Base-by-base conservation (phyloP, 164 flowering plant genomes). In the Vitis rotundifolia region DNA sequence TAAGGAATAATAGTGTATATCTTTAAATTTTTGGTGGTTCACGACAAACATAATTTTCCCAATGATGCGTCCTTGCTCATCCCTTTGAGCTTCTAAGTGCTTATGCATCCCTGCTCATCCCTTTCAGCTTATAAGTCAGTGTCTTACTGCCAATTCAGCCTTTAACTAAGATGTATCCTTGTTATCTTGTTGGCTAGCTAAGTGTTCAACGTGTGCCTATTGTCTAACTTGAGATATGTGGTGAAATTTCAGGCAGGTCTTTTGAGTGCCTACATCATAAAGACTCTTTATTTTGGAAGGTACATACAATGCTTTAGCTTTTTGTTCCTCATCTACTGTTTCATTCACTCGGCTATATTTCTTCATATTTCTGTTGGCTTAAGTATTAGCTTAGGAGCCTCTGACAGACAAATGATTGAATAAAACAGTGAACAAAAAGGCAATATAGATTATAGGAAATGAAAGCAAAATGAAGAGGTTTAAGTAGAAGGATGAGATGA, bases 221-320 rank as follows among this genome's bases (percentile, higher is more conserved):
- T 2, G 26, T 15, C 66, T 72, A 63, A 71, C 58, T 72, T 18
- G 44, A 37, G 44, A 0, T 59, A 13, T 53, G 18, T 63, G 53
- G 16, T 7, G 47, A 53, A 66, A 47, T 75, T 78, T 57, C 86
- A 84, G 89, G 77, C 71, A 50, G 91, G 89, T 15, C 89, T 86
- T 61, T 29, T 84, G 48, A 85, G 89, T 73, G 91, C 91, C 9
- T 87, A 8, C 70, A 71, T 87, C 70, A 86, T 87, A 68, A 87
- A 87, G 76, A 84, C 81, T 18, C 86, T 87, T 68, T 86, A 84
- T 59, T 78, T 87, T 70, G 91, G 91, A 80, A 85, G 90, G 90
- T 87, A 84, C 11, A 18, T 48, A 10, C 9, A 0, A 47, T 8
- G n/a, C 44, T 12, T 57, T 66, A 11, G 10, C 26, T 8, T 65